phyloP scores from a whole-genome alignment of 2,329 filamentous ascomycete species.

The Botryotinia narcissicola region DNA sequence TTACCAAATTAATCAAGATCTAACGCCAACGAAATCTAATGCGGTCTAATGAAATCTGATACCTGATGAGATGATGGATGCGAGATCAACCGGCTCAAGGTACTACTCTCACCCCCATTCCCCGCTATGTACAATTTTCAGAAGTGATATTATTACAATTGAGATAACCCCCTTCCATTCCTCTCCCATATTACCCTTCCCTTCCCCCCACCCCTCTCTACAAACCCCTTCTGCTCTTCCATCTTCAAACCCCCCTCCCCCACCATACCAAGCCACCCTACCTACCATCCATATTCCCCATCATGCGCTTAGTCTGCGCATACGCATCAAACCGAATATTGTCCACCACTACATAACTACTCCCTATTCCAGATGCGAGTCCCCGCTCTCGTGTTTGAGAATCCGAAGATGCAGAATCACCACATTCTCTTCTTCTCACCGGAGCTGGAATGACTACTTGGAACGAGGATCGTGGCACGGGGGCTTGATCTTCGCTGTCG shows the following conservation, averaged over 20 bases:
- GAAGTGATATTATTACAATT: background rate
- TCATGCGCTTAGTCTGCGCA: slow-evolving; percentile 23
- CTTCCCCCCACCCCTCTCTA: no score
- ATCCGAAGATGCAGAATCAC: background rate
- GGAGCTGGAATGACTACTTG: background rate
- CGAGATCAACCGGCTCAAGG: background rate
- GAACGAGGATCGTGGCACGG: background rate
- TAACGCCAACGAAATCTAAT: no score
- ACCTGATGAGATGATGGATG: background rate
- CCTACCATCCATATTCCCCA: slow-evolving; percentile 7
- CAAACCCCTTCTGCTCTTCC: background rate
- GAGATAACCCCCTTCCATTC: no score
- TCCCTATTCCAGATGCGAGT: background rate
- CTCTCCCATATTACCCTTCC: no score
- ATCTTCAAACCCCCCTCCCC: no score
- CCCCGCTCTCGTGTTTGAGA: background rate
- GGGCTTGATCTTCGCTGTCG: background rate
- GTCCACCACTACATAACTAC: slow-evolving; percentile 28
- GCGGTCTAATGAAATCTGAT: background rate
- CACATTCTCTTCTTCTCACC: no score
- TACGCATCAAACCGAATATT: slow-evolving; percentile 28
- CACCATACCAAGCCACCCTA: background rate
- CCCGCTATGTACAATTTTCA: background rate
- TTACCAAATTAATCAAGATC: background rate
- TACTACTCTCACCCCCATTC: background rate